These are phyloP conservation scores for Clitocybe nebularis DNA, from an alignment of 1,284 basidiomycete genomes.

Conservation along the genomic window DNA sequence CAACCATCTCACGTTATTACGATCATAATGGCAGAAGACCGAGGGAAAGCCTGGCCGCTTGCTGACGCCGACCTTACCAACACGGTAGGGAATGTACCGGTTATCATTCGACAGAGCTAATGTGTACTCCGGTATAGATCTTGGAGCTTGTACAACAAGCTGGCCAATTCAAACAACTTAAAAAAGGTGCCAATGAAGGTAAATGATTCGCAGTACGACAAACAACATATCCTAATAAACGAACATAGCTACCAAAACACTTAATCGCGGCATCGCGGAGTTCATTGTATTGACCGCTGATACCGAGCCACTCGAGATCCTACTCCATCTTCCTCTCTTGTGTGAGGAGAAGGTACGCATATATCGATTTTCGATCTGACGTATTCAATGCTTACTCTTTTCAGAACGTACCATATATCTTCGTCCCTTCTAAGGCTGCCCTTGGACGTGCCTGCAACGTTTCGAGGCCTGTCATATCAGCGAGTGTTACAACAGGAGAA, in stretches of 20 bases:
- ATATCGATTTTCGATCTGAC: slow-evolving; percentile 1
- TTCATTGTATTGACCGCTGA: slow-evolving; percentile 98
- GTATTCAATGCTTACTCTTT: slow-evolving; percentile 4
- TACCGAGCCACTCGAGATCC: slow-evolving; percentile 96
- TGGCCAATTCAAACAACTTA: slow-evolving; percentile 92
- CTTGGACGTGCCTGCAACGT: slow-evolving; percentile 97
- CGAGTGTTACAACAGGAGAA: slow-evolving; percentile 94
- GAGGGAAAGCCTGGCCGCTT: slow-evolving; percentile 89
- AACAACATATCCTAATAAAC: slow-evolving; percentile 6
- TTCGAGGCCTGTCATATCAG: slow-evolving; percentile 92
- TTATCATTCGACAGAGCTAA: neutral
- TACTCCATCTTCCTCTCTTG: slow-evolving; percentile 94
- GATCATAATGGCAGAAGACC: slow-evolving; percentile 53
- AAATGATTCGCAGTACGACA: slow-evolving; percentile 14
- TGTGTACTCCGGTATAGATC: slow-evolving; percentile 49
- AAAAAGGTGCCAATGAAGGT: slow-evolving; percentile 98
- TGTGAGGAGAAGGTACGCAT: slow-evolving; percentile 94
- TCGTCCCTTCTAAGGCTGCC: slow-evolving; percentile 92
- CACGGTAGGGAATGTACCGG: slow-evolving; percentile 55
- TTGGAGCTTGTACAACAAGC: slow-evolving; percentile 89
- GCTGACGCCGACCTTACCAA: slow-evolving; percentile 91
- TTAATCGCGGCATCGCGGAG: slow-evolving; percentile 98
- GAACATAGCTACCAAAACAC: slow-evolving; percentile 94
- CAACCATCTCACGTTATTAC: slow-evolving; percentile 30
- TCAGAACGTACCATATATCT: slow-evolving; percentile 95